Conservation (phyloP, 108 stramenopile species). For the Cyclotella sp. region DNA sequence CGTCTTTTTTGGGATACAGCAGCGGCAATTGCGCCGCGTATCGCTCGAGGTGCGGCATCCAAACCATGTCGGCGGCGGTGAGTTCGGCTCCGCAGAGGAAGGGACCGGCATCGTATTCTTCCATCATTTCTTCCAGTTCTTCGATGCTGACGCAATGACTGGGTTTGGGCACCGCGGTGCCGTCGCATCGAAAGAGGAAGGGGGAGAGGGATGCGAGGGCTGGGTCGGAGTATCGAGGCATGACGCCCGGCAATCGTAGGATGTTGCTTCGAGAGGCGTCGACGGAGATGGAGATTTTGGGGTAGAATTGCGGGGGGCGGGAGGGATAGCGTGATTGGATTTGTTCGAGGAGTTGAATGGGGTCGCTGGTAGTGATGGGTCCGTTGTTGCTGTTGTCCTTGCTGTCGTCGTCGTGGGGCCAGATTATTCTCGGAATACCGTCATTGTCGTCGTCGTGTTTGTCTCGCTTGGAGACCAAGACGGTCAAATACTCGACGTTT, state of each 20-base stretch:
- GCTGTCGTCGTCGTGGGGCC: constrained; percentile 19
- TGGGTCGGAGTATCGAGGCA: constrained; percentile 41
- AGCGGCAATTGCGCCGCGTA: constrained; percentile 50
- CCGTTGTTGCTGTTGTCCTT: background rate
- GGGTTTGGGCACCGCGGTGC: constrained; percentile 13
- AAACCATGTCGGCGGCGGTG: constrained; percentile 47
- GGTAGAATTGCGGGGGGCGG: constrained; percentile 32
- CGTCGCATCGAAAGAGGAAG: constrained; percentile 29
- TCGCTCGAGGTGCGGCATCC: constrained; percentile 52
- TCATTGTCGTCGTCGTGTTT: constrained; percentile 4
- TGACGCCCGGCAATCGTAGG: constrained; percentile 23
- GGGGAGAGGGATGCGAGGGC: constrained; percentile 8
- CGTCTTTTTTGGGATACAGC: constrained; percentile 19
- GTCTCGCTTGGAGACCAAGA: constrained; percentile 29
- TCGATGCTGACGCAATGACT: constrained; percentile 44
- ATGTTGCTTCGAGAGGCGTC: constrained; percentile 31
- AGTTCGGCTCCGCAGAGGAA: constrained; percentile 30
- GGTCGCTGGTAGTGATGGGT: constrained; percentile 13
- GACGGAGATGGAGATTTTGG: constrained; percentile 29
- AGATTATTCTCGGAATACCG: constrained; percentile 11
- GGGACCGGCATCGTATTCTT: constrained; percentile 38
- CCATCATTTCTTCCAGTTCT: constrained; percentile 47
- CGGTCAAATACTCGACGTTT: constrained; percentile 35
- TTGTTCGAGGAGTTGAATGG: constrained; percentile 47
- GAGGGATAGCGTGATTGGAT: constrained; percentile 36